Percentiles rank a stretch among this genome's conserved stretches.
Conservation (phyloP, 495 filamentous ascomycete species). For the Cryomyces antarcticus region DNA sequence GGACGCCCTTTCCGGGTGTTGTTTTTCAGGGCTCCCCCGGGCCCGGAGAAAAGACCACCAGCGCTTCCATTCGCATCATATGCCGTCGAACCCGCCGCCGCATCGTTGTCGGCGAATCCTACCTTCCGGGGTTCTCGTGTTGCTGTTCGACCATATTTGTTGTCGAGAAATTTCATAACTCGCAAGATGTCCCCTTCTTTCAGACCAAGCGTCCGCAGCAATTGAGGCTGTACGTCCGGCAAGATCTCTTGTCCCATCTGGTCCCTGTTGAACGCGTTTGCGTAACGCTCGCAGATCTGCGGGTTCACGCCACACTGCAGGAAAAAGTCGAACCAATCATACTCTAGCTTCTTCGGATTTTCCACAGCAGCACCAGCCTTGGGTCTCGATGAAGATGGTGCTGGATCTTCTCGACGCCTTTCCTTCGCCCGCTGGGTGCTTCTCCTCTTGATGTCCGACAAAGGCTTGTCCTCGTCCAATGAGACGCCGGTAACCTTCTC, state of each 20-base stretch:
- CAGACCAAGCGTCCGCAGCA: conserved; percentile 67
- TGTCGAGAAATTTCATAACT: conserved; percentile 76
- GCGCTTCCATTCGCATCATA: conserved; percentile 19
- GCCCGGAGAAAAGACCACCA: conserved; percentile 76
- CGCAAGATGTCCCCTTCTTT: conserved; percentile 94
- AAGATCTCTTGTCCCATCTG: conserved; percentile 88
- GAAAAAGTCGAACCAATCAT: conserved; percentile 99
- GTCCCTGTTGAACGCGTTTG: conserved; percentile 68
- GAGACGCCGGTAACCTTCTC: conserved; percentile 71
- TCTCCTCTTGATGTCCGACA: conserved; percentile 49
- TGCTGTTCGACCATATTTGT: conserved; percentile 47
- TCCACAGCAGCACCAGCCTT: conserved; percentile 29
- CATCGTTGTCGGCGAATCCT: conserved; percentile 37
- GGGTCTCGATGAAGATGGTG: conserved; percentile 2
- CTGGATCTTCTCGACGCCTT: neutral
- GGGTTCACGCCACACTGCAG: conserved; percentile 74
- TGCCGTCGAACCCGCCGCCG: conserved; percentile 21
- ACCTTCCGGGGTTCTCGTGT: conserved; percentile 36
- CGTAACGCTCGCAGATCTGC: conserved; percentile 83
- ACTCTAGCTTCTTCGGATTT: conserved; percentile 38
- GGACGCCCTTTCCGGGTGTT: conserved; percentile 91
- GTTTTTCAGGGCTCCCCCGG: conserved; percentile 70
- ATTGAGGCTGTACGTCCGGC: conserved; percentile 63
- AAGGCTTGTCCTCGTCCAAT: conserved; percentile 88
- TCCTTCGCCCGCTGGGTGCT: conserved; percentile 19